phyloP scores from a whole-genome alignment of 1,284 basidiomycete species.

The Rhodotorula sp. region DNA sequence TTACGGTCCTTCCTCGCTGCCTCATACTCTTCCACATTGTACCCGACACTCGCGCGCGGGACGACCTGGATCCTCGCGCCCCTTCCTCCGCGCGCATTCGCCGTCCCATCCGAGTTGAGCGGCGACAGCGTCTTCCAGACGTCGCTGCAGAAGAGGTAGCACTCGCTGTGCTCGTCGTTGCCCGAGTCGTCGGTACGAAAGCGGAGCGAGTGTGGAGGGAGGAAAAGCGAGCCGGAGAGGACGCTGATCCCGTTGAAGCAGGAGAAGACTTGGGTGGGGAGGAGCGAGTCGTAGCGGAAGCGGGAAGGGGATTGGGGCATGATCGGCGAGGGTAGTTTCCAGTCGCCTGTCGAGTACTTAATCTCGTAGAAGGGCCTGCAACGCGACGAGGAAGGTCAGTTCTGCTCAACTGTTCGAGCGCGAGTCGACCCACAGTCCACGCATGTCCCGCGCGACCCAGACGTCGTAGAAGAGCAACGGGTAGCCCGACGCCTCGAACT shows the following conservation, averaged over 20 bases:
- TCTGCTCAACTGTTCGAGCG: no score
- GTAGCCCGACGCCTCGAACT: constrained; percentile 40
- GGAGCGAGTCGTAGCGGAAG: constrained; percentile 44
- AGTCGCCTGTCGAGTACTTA: constrained; percentile 26
- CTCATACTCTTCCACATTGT: constrained; percentile 22
- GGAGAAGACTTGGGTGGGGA: constrained; percentile 52
- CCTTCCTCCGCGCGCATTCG: background rate
- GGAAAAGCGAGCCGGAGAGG: constrained; percentile 47
- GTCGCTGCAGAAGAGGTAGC: constrained; percentile 33
- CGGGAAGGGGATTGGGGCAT: constrained; percentile 45
- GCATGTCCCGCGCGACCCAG: constrained; percentile 15
- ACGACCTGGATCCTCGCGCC: constrained; percentile 33
- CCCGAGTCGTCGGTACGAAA: constrained; percentile 18
- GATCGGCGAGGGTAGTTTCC: constrained; percentile 42
- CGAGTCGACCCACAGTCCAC: background rate
- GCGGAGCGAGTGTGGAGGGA: constrained; percentile 39
- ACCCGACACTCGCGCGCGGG: constrained; percentile 20
- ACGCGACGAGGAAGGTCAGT: constrained; percentile 42
- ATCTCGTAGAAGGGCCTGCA: constrained; percentile 34
- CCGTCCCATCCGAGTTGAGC: background rate
- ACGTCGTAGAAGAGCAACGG: constrained; percentile 52
- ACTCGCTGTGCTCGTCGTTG: constrained; percentile 29
- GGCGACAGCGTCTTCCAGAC: constrained; percentile 21
- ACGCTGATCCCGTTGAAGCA: constrained; percentile 49
- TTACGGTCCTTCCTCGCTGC: constrained; percentile 22